These are phyloP conservation scores for Handroanthus guayacan DNA, from an alignment of 257 asterid species.

Conservation along the genomic window DNA sequence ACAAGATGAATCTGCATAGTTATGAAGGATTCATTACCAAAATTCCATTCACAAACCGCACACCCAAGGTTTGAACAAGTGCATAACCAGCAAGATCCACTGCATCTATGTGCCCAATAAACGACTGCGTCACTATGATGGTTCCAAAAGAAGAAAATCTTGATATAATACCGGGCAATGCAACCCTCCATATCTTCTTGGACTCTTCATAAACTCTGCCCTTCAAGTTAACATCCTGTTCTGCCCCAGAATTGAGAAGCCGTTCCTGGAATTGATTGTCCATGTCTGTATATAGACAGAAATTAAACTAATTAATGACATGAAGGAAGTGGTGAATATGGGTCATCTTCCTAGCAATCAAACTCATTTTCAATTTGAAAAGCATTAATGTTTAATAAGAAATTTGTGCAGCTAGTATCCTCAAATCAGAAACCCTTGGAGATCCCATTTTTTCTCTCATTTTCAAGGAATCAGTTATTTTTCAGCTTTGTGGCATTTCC, in stretches of 20 bases:
- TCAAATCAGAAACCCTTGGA: neutral
- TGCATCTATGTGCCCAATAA: constrained; percentile 65
- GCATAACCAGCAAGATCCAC: constrained; percentile 82
- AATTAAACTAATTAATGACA: neutral
- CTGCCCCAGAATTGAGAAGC: constrained; percentile 53
- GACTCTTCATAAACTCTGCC: constrained; percentile 60
- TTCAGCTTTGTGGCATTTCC: too few relatives aligned
- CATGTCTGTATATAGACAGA: constrained; percentile 48
- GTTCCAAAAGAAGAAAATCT: constrained; percentile 75
- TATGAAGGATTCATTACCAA: constrained; percentile 50
- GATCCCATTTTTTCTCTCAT: neutral
- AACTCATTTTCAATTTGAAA: neutral
- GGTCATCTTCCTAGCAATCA: neutral
- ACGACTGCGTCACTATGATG: constrained; percentile 73
- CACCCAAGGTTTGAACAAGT: constrained; percentile 74
- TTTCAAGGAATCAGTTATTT: too few relatives aligned
- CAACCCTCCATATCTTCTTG: constrained; percentile 88
- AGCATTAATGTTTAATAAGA: neutral
- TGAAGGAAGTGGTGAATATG: neutral
- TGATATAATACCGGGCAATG: constrained; percentile 76
- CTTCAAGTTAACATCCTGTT: constrained; percentile 54
- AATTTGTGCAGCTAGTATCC: neutral
- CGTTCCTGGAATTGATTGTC: constrained; percentile 47
- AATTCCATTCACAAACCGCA: constrained; percentile 74
- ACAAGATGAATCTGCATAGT: neutral